Percentiles rank a stretch among this genome's conserved stretches.
phyloP scores from a whole-genome alignment of 345 rosid genomes.

The Diplotaxis tenuifolia region DNA sequence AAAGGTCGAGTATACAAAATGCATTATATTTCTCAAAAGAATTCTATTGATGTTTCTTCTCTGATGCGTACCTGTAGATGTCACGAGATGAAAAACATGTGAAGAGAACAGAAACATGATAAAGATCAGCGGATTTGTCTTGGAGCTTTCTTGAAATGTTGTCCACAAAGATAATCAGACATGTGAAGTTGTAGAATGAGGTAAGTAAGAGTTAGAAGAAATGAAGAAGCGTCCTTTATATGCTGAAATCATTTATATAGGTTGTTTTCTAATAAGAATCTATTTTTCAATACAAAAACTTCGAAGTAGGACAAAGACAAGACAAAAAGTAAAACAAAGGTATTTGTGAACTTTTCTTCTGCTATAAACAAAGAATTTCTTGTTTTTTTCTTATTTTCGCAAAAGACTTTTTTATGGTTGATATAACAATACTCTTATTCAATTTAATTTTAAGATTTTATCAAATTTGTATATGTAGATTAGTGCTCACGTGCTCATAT shows the following conservation, averaged over 20 bases:
- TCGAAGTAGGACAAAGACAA: slow-evolving; percentile 35
- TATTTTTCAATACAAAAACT: slow-evolving; percentile 15
- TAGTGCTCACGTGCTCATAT: slow-evolving; percentile 7
- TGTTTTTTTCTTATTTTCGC: neutral
- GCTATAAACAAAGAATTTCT: slow-evolving; percentile 33
- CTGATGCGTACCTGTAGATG: slow-evolving; percentile 24
- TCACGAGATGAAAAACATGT: slow-evolving; percentile 29
- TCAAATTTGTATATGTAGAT: neutral
- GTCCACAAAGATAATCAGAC: slow-evolving; percentile 31
- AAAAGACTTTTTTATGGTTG: neutral
- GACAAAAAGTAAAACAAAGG: slow-evolving; percentile 24
- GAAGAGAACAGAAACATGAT: slow-evolving; percentile 36
- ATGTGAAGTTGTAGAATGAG: slow-evolving; percentile 24
- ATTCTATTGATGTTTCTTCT: neutral
- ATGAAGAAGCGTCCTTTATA: slow-evolving; percentile 12
- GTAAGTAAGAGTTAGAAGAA: slow-evolving; percentile 13
- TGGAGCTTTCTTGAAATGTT: slow-evolving; percentile 16
- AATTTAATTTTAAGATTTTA: neutral
- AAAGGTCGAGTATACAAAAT: neutral
- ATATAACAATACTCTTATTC: neutral
- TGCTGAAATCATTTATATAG: slow-evolving; percentile 8
- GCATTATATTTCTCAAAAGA: neutral
- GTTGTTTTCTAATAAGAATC: slow-evolving; percentile 29
- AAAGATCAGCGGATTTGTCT: slow-evolving; percentile 15
- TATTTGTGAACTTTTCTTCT: slow-evolving; percentile 35